Evolutionary conservation across 2,329 filamentous ascomycete genomes (phyloP), one percentile per base, ranked within the genome.

Genomic region (Teratosphaeria destructans): DNA sequence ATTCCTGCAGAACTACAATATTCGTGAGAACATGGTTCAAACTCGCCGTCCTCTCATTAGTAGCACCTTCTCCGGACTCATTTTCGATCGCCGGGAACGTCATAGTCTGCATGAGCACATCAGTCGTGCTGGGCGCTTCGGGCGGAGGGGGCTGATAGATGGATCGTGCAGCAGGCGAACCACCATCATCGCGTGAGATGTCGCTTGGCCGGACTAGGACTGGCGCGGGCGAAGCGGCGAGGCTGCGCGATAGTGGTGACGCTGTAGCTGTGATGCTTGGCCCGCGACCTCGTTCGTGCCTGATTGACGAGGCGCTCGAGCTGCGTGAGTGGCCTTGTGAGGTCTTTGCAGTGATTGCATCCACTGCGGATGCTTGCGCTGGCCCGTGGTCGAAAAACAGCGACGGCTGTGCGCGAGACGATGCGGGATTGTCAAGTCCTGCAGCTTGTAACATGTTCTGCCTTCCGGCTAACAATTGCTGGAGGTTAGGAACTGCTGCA

Each of bases 1-100:
- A 81, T 61, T 80, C 76, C 64, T 80, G 78, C 63, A 81, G 61
- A 10, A 81, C 72, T 5, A 80, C 76, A 49, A 78, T 74, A 61
- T 81, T 81, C 10, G 78, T 80, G 37, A 80, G 69, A 34, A 81
- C 74, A 64, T 80, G 78, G 59, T 78, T 70, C 34, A 80, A 64
- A 62, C 74, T 79, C 14, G 76, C 77, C 0, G 59, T 69, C n/a
- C 70, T n/a, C 27, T 63, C 10, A 73, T 69, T 12, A 56, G 34
- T 8, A 54, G 52, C 10, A 29, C 5, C 27, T 56, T 47, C 49
- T 57, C 34, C 10, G 19, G 52, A 35, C 6, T 60, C 55, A 10
- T 27, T 52, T 32, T 43, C 60, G 54, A 19, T 37, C 8, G 52
- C 52, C 2, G 64, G 60, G 16, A 72, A 69, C 6, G 56, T 60